Conservation (phyloP, 129 eudicot species). For the Flaveria linearis region DNA sequence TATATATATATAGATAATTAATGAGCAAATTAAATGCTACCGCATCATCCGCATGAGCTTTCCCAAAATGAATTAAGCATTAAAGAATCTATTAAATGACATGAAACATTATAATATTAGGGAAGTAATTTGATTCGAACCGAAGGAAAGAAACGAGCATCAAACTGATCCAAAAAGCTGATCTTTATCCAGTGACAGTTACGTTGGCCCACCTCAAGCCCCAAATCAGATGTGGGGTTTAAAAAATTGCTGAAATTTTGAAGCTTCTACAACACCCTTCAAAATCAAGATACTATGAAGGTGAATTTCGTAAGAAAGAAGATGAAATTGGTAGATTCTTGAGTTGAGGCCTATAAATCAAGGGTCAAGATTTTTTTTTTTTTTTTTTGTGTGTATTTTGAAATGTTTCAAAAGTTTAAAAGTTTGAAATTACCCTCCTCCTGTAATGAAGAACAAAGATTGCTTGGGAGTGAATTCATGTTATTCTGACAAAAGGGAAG, state of each 20-base stretch:
- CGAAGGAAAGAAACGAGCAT: constrained; percentile 35
- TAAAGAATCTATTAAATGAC: constrained; percentile 8
- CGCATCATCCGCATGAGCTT: constrained; percentile 50
- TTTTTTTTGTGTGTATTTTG: background rate
- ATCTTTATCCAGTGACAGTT: constrained; percentile 50
- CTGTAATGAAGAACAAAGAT: constrained; percentile 24
- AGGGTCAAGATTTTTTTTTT: constrained; percentile 7
- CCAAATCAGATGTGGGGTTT: constrained; percentile 28
- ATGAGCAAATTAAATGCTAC: constrained; percentile 26
- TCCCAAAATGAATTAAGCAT: constrained; percentile 25
- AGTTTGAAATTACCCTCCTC: constrained; percentile 28
- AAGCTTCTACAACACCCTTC: constrained; percentile 2
- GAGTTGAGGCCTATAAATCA: background rate
- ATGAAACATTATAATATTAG: constrained; percentile 9
- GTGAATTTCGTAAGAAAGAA: background rate
- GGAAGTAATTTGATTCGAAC: constrained; percentile 30
- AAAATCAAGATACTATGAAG: background rate
- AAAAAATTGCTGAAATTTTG: constrained; percentile 13
- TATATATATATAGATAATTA: background rate
- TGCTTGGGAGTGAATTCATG: constrained; percentile 35
- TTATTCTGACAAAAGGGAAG: constrained; percentile 37
- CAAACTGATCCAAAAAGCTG: constrained; percentile 34
- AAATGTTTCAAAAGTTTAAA: background rate
- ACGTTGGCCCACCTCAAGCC: constrained; percentile 43
- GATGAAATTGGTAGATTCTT: background rate